Percentiles rank a stretch among this genome's conserved stretches.
phyloP scores from a whole-genome alignment of 2,329 filamentous ascomycete genomes.

The Nothophoma quercina region DNA sequence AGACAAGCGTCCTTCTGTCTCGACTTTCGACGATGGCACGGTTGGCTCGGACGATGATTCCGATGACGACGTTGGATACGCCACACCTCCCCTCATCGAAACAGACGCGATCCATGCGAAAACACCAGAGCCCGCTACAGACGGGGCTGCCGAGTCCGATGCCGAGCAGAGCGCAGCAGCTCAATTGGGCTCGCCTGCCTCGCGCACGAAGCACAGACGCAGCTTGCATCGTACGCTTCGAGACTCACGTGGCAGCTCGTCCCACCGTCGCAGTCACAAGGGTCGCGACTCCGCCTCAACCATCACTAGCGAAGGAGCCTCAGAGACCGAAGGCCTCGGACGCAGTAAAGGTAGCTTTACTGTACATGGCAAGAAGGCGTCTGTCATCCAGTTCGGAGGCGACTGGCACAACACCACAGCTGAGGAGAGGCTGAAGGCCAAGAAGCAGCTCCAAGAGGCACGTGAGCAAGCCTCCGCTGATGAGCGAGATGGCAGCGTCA shows the following conservation, averaged over 20 bases:
- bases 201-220: slow-evolving; percentile 76
- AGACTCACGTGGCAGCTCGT: slow-evolving; percentile 73
- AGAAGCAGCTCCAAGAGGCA: slow-evolving; percentile 48
- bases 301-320: slow-evolving; percentile 55
- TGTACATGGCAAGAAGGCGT: slow-evolving; percentile 97
- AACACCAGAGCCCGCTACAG: slow-evolving; percentile 36
- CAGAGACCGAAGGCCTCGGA: slow-evolving; percentile 72
- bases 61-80: slow-evolving; percentile 40
- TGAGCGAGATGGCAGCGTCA: slow-evolving; percentile 37
- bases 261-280: slow-evolving; percentile 75
- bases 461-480: slow-evolving; percentile 35
- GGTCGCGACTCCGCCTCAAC: slow-evolving; percentile 76
- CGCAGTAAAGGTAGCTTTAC: slow-evolving; percentile 90
- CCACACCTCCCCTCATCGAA: slow-evolving; percentile 44
- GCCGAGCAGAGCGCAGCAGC: slow-evolving; percentile 39
- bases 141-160: slow-evolving; percentile 35
- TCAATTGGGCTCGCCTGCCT: slow-evolving; percentile 53
- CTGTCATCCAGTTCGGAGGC: slow-evolving; percentile 94
- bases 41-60: slow-evolving; percentile 42
- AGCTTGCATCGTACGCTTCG: slow-evolving; percentile 90
- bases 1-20: slow-evolving; percentile 46
- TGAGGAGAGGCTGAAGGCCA: slow-evolving; percentile 49
- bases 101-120: slow-evolving; percentile 27
- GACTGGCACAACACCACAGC: slow-evolving; percentile 73
- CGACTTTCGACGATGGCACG: slow-evolving; percentile 40